phyloP scores from a whole-genome alignment of 768 basidiomycete genomes.

The Lactarius akahatsu region DNA sequence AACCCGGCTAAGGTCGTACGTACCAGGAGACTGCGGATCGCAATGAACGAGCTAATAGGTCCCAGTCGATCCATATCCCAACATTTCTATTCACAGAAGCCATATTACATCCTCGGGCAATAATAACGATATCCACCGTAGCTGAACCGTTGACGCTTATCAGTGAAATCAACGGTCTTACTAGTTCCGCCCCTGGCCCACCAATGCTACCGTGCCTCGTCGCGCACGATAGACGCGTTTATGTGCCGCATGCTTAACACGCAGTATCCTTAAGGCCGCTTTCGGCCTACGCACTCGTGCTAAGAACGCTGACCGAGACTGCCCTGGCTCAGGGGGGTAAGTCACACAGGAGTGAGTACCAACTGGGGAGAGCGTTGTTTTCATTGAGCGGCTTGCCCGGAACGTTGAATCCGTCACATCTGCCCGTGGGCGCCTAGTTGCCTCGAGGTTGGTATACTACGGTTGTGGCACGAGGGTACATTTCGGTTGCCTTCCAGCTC shows the following conservation, averaged over 20 bases:
- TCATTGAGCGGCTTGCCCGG: constrained; percentile 16
- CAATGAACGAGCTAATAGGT: not conserved
- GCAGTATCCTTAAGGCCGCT: constrained; percentile 19
- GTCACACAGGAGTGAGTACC: not conserved
- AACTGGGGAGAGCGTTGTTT: not conserved
- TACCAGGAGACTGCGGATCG: not conserved
- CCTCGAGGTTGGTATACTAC: constrained; percentile 12
- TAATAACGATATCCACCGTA: not conserved
- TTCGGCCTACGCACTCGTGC: not conserved
- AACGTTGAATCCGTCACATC: constrained; percentile 18
- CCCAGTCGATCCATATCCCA: not conserved
- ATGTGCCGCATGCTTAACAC: constrained; percentile 4
- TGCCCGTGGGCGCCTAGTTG: constrained; percentile 19
- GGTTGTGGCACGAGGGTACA: constrained; percentile 7
- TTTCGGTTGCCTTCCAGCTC: not conserved
- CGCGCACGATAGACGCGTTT: not conserved
- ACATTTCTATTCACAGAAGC: not conserved
- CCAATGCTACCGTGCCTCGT: not conserved
- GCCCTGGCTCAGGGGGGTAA: not conserved
- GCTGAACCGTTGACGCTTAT: not conserved
- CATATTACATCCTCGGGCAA: not conserved
- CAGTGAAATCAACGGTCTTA: not conserved
- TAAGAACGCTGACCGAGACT: not conserved
- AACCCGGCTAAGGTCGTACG: not conserved
- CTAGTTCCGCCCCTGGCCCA: not conserved